A percentile compares a stretch with the other conserved stretches of the same genome.
phyloP scores from a whole-genome alignment of 108 stramenopile genomes.

The Nitzschia palea region DNA sequence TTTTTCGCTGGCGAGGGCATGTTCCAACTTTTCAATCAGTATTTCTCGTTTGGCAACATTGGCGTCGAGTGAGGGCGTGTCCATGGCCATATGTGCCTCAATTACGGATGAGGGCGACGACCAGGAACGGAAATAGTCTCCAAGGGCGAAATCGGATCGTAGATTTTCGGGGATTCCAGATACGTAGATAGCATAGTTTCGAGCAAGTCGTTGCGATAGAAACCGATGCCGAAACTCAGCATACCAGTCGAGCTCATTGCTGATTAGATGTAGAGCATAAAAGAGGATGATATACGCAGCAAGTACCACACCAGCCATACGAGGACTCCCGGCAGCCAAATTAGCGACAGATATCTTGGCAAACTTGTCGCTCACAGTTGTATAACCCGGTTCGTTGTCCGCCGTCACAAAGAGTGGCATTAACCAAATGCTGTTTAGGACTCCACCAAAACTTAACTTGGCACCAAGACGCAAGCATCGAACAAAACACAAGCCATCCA shows the following conservation, averaged over 20 bases:
- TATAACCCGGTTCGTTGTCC: neutral
- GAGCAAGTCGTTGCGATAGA: constrained; percentile 18
- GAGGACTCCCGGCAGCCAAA: constrained; percentile 23
- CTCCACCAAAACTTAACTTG: constrained; percentile 39
- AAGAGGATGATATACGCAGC: constrained; percentile 51
- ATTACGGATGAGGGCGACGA: constrained; percentile 35
- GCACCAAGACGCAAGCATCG: constrained; percentile 38
- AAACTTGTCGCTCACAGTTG: constrained; percentile 28
- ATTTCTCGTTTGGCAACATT: constrained; percentile 36
- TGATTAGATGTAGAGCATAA: constrained; percentile 45
- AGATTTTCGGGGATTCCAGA: constrained; percentile 40
- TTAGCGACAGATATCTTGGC: constrained; percentile 30
- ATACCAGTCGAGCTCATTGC: constrained; percentile 59
- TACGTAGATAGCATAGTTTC: constrained; percentile 49
- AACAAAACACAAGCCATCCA: constrained; percentile 55
- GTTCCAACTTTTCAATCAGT: constrained; percentile 48
- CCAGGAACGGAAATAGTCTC: constrained; percentile 46
- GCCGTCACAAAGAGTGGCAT: constrained; percentile 49
- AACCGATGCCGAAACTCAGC: constrained; percentile 41
- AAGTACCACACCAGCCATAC: constrained; percentile 33
- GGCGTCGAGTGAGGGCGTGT: constrained; percentile 44
- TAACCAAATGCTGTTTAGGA: constrained; percentile 49
- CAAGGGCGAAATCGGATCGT: constrained; percentile 32
- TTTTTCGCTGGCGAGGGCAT: constrained; percentile 38
- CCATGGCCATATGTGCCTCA: constrained; percentile 46